These are phyloP conservation scores for Colletotrichum sansevieriae DNA, from an alignment of 2,329 filamentous ascomycete species.

Conservation along the genomic window DNA sequence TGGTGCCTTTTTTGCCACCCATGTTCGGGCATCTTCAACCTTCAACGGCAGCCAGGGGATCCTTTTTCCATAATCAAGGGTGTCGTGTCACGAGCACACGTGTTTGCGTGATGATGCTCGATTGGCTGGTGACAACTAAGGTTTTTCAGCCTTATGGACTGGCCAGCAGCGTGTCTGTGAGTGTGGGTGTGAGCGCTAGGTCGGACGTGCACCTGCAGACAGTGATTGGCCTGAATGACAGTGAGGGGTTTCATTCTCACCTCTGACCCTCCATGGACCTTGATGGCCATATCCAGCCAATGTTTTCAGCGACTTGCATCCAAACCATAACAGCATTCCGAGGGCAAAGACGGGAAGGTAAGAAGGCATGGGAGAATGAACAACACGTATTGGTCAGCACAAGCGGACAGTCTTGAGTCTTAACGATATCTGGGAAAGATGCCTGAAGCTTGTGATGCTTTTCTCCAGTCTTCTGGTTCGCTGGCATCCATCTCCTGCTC, in stretches of 20 bases:
- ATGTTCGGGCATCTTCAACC: too few relatives aligned
- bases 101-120: constrained; percentile 29
- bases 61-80: neutral
- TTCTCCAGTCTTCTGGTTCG: neutral
- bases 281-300: constrained; percentile 25
- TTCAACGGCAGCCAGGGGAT: neutral
- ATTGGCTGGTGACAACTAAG: constrained; percentile 27
- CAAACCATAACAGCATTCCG: neutral
- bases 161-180: constrained; percentile 17
- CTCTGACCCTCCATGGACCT: constrained; percentile 20
- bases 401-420: neutral
- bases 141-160: constrained; percentile 39
- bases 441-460: constrained; percentile 16
- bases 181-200: neutral
- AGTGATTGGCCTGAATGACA: neutral
- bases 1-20: neutral
- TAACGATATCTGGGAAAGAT: neutral
- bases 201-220: too few relatives aligned
- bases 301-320: constrained; percentile 24
- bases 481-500: constrained; percentile 14
- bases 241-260: constrained; percentile 12
- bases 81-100: constrained; percentile 29
- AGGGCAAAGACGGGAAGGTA: constrained; percentile 11
- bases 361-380: neutral
- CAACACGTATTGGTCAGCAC: constrained; percentile 6